A percentile compares a stretch with the other conserved stretches of the same genome.
phyloP scores from a whole-genome alignment of 441 rosid genomes.

The Erysimum cheiri region DNA sequence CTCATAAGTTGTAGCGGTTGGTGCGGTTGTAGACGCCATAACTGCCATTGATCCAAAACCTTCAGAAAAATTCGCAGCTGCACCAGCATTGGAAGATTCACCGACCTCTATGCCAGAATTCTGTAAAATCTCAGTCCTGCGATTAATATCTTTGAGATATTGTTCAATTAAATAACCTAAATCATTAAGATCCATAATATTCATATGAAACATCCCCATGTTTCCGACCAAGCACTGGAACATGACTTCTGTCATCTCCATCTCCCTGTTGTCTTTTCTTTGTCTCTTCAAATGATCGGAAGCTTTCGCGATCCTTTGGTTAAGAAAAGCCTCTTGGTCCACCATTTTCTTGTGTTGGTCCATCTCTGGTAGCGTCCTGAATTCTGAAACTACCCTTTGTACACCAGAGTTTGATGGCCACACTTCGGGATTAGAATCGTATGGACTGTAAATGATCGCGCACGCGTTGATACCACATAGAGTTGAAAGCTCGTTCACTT shows the following conservation, averaged over 20 bases:
- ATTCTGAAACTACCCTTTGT: constrained; percentile 47
- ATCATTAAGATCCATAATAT: constrained; percentile 51
- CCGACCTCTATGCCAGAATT: background rate
- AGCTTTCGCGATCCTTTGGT: constrained; percentile 51
- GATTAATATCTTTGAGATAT: constrained; percentile 20
- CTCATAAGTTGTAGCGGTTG: background rate
- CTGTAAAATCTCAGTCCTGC: background rate
- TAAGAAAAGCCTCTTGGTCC: constrained; percentile 56
- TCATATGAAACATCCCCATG: constrained; percentile 32
- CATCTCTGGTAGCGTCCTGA: constrained; percentile 53
- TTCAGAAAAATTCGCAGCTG: background rate
- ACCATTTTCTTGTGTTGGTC: constrained; percentile 66
- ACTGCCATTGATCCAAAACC: background rate
- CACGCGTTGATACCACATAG: constrained; percentile 59
- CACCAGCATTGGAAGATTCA: constrained; percentile 22
- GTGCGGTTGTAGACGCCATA: background rate
- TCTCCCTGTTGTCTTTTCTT: constrained; percentile 54
- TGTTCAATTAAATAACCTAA: constrained; percentile 44
- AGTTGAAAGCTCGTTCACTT: constrained; percentile 59
- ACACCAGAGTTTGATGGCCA: constrained; percentile 61
- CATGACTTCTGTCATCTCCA: constrained; percentile 56
- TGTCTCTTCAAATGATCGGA: constrained; percentile 49
- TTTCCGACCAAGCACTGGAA: constrained; percentile 48
- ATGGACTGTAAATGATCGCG: constrained; percentile 57
- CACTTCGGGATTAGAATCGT: constrained; percentile 52